Base-by-base conservation (phyloP, 495 filamentous ascomycete species). In the Aspergillus egyptiacus region DNA sequence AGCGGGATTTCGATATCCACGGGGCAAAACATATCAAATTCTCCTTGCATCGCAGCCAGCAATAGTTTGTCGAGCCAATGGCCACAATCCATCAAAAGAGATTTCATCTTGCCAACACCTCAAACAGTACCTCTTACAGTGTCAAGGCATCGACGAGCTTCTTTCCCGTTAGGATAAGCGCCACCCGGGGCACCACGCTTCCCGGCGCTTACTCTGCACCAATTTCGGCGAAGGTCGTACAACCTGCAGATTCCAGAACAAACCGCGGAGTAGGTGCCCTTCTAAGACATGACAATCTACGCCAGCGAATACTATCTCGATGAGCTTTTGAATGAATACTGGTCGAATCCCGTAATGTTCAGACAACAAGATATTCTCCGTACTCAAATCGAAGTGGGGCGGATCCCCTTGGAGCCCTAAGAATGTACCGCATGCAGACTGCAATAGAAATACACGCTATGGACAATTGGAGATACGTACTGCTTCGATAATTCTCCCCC, bases 1-100 rank as follows among this genome's bases (percentile, higher is more conserved):
- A 53, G 44, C 63, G 66, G 41, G 60, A 55, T 52, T 44, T 48
- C 52, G 63, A 69, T 71, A 66, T 59, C 65, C 68, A 66, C 61
- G 60, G 63, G 64, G 51, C 49, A 45, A 60, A 56, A 9, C 53
- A 50, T 54, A 58, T 52, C 47, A 48, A 17, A 34, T 38, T 63
- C 64, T 63, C 69, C 69, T 72, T 72, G 65, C 57, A 56, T 55
- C 35, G 38, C 39, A 40, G 53, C 45, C 66, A 64, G 67, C 64
- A 65, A 69, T 67, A 71, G 57, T 65, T 32, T 45, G 36, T 51
- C 35, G 48, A 38, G 27, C 58, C 56, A 61, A 61, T 60, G 30
- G 48, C 15, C 46, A 32, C 51, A 23, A 48, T 42, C 39, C 49
- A 31, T 34, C 19, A 3, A 23, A 36, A 23, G 9, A 14, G 30